A percentile compares a stretch with the other conserved stretches of the same genome.
Evolutionary conservation across 345 rosid genomes (phyloP).

Genomic region (Dimocarpus longan): DNA sequence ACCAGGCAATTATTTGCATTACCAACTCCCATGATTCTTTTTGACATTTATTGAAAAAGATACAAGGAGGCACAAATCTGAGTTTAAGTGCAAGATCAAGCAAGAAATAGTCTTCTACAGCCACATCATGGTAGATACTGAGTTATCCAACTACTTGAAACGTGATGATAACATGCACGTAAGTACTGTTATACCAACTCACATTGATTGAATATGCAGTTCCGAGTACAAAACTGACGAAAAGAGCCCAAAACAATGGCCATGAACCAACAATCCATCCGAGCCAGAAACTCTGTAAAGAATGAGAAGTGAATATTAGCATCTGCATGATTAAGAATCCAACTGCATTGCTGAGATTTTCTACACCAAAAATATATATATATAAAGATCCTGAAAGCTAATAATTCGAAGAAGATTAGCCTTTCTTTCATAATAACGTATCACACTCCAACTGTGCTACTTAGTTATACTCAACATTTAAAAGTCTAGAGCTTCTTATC

Average conservation of each 20-base stretch:
- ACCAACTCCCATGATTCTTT: background rate
- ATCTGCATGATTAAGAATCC: constrained; percentile 9
- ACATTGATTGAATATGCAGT: constrained; percentile 96
- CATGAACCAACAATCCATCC: constrained; percentile 89
- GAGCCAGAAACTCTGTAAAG: constrained; percentile 81
- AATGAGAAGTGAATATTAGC: constrained; percentile 8
- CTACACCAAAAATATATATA: background rate
- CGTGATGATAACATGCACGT: background rate
- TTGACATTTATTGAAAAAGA: background rate
- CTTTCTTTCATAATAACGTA: background rate
- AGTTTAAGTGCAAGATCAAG: constrained; percentile 2
- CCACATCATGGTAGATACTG: background rate
- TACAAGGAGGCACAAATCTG: background rate
- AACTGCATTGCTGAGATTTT: background rate
- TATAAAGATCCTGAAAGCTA: too few relatives aligned
- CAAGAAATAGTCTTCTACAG: background rate
- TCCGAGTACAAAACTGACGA: constrained; percentile 85
- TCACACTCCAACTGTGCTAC: background rate
- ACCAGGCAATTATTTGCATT: background rate
- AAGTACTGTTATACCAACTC: constrained; percentile 34
- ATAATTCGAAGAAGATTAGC: background rate
- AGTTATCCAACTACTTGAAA: background rate
- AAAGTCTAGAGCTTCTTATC: background rate
- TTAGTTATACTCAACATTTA: background rate
- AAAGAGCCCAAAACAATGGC: constrained; percentile 98